Evolutionary conservation across 2,329 filamentous ascomycete species (phyloP).

Genomic region (Alternaria sp.): DNA sequence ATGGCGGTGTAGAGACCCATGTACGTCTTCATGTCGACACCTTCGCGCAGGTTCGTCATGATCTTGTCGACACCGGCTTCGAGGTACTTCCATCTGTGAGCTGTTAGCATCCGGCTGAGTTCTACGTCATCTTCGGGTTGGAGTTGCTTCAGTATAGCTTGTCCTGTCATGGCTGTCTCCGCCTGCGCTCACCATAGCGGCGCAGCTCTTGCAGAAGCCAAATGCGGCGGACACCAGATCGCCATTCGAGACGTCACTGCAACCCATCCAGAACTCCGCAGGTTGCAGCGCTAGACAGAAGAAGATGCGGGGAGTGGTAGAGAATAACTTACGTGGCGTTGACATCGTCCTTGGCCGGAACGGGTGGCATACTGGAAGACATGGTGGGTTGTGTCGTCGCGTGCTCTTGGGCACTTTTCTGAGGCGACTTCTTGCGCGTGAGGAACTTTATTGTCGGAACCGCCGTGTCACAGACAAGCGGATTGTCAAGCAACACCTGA

Average conservation of each 20-base stretch:
- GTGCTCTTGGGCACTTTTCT: constrained; percentile 44
- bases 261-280: background rate
- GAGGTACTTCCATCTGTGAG: constrained; percentile 83
- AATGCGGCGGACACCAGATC: background rate
- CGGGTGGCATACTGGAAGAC: constrained; percentile 48
- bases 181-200: background rate
- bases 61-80: constrained; percentile 88
- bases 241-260: background rate
- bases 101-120: constrained; percentile 17
- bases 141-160: background rate
- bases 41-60: constrained; percentile 89
- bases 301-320: background rate
- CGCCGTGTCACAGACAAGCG: constrained; percentile 10
- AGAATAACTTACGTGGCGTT: constrained; percentile 63
- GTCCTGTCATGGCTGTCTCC: background rate
- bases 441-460: constrained; percentile 33
- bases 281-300: background rate
- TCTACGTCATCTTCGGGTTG: background rate
- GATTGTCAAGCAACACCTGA: background rate
- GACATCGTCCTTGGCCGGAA: constrained; percentile 64
- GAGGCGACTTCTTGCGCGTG: constrained; percentile 42
- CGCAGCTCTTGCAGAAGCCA: background rate
- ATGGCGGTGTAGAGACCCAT: constrained; percentile 98
- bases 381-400: constrained; percentile 37
- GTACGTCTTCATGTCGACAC: constrained; percentile 95